Percentiles rank a stretch among this genome's conserved stretches.
Evolutionary conservation across 1,139 yeast species (phyloP).

Genomic region (Geotrichum candidum): DNA sequence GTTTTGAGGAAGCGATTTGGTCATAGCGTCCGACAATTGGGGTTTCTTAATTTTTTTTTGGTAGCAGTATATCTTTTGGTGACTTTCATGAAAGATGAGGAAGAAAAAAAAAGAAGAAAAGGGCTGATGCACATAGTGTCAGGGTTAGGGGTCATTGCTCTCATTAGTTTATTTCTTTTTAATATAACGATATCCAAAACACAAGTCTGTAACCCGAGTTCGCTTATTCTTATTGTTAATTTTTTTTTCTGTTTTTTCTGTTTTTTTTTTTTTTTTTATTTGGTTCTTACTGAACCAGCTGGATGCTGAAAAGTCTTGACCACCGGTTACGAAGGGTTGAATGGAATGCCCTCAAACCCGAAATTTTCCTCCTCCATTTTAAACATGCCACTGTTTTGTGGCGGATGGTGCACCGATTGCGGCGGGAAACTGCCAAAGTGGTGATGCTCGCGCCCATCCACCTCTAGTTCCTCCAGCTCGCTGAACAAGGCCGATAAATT

Average conservation of each 20-base stretch:
- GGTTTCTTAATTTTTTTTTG: background rate
- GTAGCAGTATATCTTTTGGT: background rate
- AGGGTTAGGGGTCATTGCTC: background rate
- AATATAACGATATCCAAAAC: background rate
- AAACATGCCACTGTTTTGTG: background rate
- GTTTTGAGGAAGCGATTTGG: slow-evolving; percentile 24
- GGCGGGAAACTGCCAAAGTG: slow-evolving; percentile 1
- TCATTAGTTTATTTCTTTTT: background rate
- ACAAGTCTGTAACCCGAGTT: background rate
- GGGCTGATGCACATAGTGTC: background rate
- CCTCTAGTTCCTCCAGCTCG: slow-evolving; percentile 14
- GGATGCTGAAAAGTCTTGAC: background rate
- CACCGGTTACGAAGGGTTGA: slow-evolving; percentile 7
- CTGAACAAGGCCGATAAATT: slow-evolving; percentile 11
- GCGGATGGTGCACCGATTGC: background rate
- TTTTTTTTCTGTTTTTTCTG: too few relatives aligned
- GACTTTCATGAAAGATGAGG: background rate
- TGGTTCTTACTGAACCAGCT: background rate
- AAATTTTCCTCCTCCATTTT: slow-evolving; percentile 4
- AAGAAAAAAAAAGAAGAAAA: background rate
- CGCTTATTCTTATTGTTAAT: too few relatives aligned
- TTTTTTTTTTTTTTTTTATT: too few relatives aligned
- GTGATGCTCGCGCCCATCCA: slow-evolving; percentile 10
- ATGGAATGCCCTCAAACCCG: slow-evolving; percentile 23
- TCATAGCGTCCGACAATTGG: background rate